These are phyloP conservation scores for Termitomyces titanicus DNA, from an alignment of 768 basidiomycete species.

Conservation along the genomic window DNA sequence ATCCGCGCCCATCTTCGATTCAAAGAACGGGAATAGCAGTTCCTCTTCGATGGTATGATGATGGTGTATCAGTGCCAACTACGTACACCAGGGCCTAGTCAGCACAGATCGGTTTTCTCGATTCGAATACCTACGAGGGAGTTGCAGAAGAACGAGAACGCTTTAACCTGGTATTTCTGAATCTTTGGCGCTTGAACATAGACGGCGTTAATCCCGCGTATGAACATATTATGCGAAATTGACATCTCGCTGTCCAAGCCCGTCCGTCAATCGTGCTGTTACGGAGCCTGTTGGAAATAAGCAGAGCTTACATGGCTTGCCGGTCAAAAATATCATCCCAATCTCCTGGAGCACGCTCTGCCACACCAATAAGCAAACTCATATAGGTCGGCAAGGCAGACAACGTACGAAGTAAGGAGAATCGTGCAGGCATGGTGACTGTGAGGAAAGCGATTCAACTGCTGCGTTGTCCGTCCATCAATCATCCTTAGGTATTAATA, in stretches of 20 bases:
- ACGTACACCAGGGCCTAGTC: background rate
- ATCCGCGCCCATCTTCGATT: conserved; percentile 22
- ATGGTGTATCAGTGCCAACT: conserved; percentile 24
- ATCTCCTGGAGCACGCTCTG: conserved; percentile 19
- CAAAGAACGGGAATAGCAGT: conserved; percentile 21
- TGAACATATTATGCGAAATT: conserved; percentile 26
- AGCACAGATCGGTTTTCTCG: background rate
- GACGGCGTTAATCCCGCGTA: conserved; percentile 25
- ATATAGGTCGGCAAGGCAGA: background rate
- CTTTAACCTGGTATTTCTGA: conserved; percentile 18
- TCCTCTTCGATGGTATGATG: conserved; percentile 29
- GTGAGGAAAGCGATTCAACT: background rate
- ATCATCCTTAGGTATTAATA: too few relatives aligned
- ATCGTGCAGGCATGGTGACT: conserved; percentile 8
- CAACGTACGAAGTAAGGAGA: conserved; percentile 1
- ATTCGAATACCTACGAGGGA: conserved; percentile 16
- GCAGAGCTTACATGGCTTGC: conserved; percentile 21
- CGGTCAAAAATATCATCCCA: conserved; percentile 25
- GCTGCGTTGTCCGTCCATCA: too few relatives aligned
- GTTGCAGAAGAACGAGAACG: conserved; percentile 24
- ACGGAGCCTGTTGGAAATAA: background rate
- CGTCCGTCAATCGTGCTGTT: background rate
- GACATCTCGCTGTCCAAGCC: conserved; percentile 23
- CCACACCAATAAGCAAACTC: background rate
- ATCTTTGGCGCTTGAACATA: conserved; percentile 21